Conservation (phyloP, 768 basidiomycete genomes). For the Suillus fuscotomentosus region DNA sequence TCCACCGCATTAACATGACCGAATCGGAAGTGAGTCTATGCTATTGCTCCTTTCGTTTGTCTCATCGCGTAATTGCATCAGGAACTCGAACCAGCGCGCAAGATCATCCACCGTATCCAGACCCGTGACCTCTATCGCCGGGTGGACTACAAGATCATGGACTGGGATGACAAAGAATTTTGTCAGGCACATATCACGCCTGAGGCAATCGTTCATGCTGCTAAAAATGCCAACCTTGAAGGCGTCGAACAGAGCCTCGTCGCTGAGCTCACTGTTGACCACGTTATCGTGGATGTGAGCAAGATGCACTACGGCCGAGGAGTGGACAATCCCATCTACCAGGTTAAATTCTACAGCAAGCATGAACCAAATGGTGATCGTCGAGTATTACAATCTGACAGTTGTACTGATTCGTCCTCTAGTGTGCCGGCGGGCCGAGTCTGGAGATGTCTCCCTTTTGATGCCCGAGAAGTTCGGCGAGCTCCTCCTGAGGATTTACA, state of each 20-base stretch:
- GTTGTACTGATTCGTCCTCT: neutral
- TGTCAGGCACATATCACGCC: conserved; percentile 35
- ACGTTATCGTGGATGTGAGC: conserved; percentile 64
- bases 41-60: neutral
- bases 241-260: conserved; percentile 30
- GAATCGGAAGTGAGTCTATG: conserved; percentile 28
- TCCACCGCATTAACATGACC: conserved; percentile 56
- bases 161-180: conserved; percentile 27
- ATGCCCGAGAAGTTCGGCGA: conserved; percentile 70
- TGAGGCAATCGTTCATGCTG: conserved; percentile 43
- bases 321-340: conserved; percentile 64
- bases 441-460: conserved; percentile 62
- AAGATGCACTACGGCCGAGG: conserved; percentile 79
- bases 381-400: neutral
- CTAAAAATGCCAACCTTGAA: conserved; percentile 25
- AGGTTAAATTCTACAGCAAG: conserved; percentile 75
- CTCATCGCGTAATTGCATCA: conserved; percentile 23
- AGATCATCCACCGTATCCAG: conserved; percentile 60
- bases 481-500: conserved; percentile 66
- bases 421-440: conserved; percentile 46
- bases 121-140: conserved; percentile 64
- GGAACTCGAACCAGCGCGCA: conserved; percentile 58
- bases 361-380: conserved; percentile 52
- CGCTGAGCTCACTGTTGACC: conserved; percentile 37
- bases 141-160: conserved; percentile 63